A percentile compares a stretch with the other conserved stretches of the same genome.
Conservation (phyloP, 306 rosid species). For the Potentilla sterilis region DNA sequence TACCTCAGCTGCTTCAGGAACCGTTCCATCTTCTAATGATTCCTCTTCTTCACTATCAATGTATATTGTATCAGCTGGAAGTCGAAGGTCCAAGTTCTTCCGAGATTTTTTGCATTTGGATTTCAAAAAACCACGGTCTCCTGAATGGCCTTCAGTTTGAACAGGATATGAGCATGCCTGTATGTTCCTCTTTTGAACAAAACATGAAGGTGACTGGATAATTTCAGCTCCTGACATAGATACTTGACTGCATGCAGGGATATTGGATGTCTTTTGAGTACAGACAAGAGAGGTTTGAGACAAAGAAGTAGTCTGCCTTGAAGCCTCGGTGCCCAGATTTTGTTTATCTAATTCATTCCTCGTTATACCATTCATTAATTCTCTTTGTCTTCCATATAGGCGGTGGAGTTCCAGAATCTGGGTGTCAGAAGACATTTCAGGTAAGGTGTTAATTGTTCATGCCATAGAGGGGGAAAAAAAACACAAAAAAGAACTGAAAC, state of each 20-base stretch:
- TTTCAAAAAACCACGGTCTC: constrained; percentile 32
- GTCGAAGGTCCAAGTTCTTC: constrained; percentile 73
- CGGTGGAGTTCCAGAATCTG: constrained; percentile 88
- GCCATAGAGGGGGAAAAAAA: not conserved
- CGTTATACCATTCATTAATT: constrained; percentile 57
- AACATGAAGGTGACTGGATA: constrained; percentile 33
- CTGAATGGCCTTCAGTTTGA: constrained; percentile 29
- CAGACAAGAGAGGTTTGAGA: constrained; percentile 31
- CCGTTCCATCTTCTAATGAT: constrained; percentile 32
- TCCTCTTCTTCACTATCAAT: constrained; percentile 51
- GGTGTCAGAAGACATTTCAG: constrained; percentile 22
- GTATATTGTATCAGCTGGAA: constrained; percentile 63
- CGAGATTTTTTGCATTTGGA: constrained; percentile 49
- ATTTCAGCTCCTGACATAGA: constrained; percentile 33
- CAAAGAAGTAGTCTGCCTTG: constrained; percentile 38
- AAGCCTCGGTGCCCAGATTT: constrained; percentile 34
- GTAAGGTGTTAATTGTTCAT: not conserved
- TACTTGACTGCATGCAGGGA: constrained; percentile 32
- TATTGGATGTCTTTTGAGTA: constrained; percentile 28
- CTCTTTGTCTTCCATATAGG: constrained; percentile 69
- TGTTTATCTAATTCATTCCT: constrained; percentile 39
- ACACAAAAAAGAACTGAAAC: not conserved
- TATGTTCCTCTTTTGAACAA: constrained; percentile 37
- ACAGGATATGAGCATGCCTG: constrained; percentile 27
- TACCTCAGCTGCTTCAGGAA: constrained; percentile 29